Evolutionary conservation across 2,329 filamentous ascomycete genomes (phyloP), one percentile per base, ranked within the genome.

Genomic region (Zasmidium cellare): DNA sequence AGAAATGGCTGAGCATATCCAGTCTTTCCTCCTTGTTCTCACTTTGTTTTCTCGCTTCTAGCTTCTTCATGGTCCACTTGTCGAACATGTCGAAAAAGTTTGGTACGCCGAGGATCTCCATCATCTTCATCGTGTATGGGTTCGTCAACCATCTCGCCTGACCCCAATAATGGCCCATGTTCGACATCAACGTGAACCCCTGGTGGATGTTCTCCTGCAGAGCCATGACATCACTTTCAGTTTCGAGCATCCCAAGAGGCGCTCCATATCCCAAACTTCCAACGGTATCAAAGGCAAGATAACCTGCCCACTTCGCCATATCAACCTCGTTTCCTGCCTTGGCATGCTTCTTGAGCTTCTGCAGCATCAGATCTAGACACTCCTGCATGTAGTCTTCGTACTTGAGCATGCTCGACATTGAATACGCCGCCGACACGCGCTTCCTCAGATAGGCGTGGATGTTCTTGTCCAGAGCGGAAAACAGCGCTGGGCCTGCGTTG

Each of bases 271-370:
- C 61, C 2, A 66, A 56, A 16, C 46, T 53, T 3, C 88, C 87
- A 60, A 91, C 90, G 12, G 91, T 87, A 69, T 92, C 89, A 67
- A 91, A 91, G 0, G 89, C 88, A 65, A 89, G 91, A 68, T 52
- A 31, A 7, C 58, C 51, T 1, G 55, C 55, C 60, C 55, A 64
- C 23, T 61, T 44, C 16, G 51, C 46, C 58, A 67, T 61, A 41
- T 64, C 56, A 38, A 63, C 75, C 14, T 54, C n/a, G 38, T 12
- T 66, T 61, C 28, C 65, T 44, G 53, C 28, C 3, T 46, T 28
- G 18, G 63, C 59, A 31, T 56, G 53, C 9, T n/a, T 41, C 12
- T 19, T 22, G n/a, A 77, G 59, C 1, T 68, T 65, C 11, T 66
- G 48, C 14, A 75, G 55, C 5, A 76, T 63, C 9, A 76, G 59